Base-by-base conservation (phyloP, 805 yeast genomes). In the Candida golubevii region DNA sequence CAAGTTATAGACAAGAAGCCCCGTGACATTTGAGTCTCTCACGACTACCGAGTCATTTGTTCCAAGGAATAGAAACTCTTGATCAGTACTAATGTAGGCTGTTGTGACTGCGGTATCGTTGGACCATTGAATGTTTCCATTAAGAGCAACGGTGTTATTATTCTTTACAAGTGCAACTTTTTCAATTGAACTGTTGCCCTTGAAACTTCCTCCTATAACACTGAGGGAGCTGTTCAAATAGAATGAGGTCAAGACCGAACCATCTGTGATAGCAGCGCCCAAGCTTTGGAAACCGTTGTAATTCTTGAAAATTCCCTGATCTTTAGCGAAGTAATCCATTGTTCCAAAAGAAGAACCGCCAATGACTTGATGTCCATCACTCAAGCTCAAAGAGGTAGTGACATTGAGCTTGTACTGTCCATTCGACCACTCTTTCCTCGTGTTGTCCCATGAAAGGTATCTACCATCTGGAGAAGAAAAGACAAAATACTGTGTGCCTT, bases 131-230 rank as follows among this genome's bases (percentile, higher is more conserved):
- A 59, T 41, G 11, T 57, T 46, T 6, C 62, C 64, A 15, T 50
- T 26, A 14, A 68, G 51, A 1, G 63, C 43, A 1, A 47, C 13
- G 0, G 62, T 47, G 2, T 53, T 36, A 30, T 39, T 39, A 36
- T 61, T 55, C 5, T 38, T 39, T 18, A 74, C 36, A 38, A 71
- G 55, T 0, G 65, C 71, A n/a, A 70, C 46, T 36, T 67, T 62
- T 9, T 46, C 36, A 1, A 55, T 53, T 3, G 53, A 47, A 7
- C 42, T 36, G 28, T 48, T 40, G 8, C 71, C 69, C 8, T 55
- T 58, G 55, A 83, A 81, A 3, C 65, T 60, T 15, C 91, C 93
- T 8, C 86, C 89, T 39, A 85, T 62, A 0, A 77, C 75, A 34
- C 81, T 65, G 9, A 74, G 48, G 0, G 81, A 59, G 10, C 66